Conservation (phyloP, 306 rosid genomes). For the Dicorynia guianensis region DNA sequence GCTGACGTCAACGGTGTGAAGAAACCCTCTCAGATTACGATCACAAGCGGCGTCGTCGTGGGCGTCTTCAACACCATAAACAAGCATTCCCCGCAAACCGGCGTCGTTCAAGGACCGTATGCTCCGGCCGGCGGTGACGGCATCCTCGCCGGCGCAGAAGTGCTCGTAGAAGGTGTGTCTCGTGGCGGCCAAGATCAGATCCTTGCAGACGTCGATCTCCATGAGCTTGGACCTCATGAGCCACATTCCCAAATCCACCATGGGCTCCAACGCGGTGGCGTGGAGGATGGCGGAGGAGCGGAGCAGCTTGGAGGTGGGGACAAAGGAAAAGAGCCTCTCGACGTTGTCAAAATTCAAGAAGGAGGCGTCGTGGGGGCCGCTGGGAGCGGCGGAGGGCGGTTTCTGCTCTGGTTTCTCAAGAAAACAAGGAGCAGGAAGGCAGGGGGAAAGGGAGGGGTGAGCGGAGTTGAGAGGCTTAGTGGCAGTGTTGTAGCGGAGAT, state of each 20-base stretch:
- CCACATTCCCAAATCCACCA: constrained; percentile 87
- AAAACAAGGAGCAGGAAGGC: constrained; percentile 45
- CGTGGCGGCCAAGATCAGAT: constrained; percentile 35
- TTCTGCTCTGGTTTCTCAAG: too few relatives aligned
- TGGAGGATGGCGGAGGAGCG: constrained; percentile 76
- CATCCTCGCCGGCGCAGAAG: constrained; percentile 90
- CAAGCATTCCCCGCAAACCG: constrained; percentile 83
- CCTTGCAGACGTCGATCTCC: constrained; percentile 40
- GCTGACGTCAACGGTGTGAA: constrained; percentile 64
- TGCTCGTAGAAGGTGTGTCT: constrained; percentile 60
- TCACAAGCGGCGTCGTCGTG: constrained; percentile 66
- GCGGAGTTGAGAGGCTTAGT: constrained; percentile 52
- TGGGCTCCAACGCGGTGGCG: constrained; percentile 67
- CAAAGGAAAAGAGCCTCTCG: constrained; percentile 53
- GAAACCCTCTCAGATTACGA: constrained; percentile 61
- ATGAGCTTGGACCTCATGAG: constrained; percentile 69
- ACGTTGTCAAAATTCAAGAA: constrained; percentile 50
- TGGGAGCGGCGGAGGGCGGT: not conserved
- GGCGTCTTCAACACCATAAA: constrained; percentile 80
- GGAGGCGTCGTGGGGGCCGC: not conserved
- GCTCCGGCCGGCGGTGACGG: constrained; percentile 50
- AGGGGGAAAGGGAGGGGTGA: constrained; percentile 44
- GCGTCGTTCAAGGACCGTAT: constrained; percentile 51
- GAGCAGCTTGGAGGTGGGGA: constrained; percentile 59
- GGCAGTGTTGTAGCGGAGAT: constrained; percentile 49